Evolutionary conservation across 2,329 filamentous ascomycete species (phyloP).

Genomic region (Leptosphaerulina australis): DNA sequence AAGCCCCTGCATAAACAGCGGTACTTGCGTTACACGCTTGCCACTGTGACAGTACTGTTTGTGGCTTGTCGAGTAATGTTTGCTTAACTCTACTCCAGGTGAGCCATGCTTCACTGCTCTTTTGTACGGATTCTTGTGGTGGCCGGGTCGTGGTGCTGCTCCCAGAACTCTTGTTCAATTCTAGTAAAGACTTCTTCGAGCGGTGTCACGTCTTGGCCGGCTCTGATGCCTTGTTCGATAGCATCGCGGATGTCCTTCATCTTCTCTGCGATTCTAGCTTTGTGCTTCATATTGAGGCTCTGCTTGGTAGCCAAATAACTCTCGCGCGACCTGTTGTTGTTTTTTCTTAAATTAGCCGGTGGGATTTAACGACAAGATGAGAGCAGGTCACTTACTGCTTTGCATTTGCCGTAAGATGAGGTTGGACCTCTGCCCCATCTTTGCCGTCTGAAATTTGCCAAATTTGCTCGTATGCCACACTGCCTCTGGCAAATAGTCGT

Average conservation of each 20-base stretch:
- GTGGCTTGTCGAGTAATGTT: too few species aligned
- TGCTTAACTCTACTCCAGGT: too few species aligned
- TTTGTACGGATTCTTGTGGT: background rate
- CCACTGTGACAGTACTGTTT: too few species aligned
- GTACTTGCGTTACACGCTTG: too few species aligned
- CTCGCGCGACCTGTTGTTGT: constrained; percentile 5
- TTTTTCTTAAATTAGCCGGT: too few species aligned
- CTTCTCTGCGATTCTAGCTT: background rate
- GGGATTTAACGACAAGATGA: background rate
- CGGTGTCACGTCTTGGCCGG: constrained; percentile 1
- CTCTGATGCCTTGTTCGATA: constrained; percentile 4
- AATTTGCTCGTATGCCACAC: constrained; percentile 1
- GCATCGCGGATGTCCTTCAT: constrained; percentile 10
- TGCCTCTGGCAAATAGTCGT: background rate
- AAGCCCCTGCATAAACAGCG: too few species aligned
- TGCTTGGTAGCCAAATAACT: constrained; percentile 1
- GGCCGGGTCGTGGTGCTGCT: background rate
- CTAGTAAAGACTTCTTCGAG: constrained; percentile 9
- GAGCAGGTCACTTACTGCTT: background rate
- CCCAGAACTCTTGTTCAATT: constrained; percentile 12
- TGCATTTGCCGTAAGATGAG: constrained; percentile 9
- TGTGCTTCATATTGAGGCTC: constrained; percentile 6
- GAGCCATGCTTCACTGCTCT: background rate
- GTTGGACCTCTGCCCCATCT: constrained; percentile 1
- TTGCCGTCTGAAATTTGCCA: background rate